Evolutionary conservation across 768 basidiomycete species (phyloP).

Genomic region (Nevesoporus exiguus): DNA sequence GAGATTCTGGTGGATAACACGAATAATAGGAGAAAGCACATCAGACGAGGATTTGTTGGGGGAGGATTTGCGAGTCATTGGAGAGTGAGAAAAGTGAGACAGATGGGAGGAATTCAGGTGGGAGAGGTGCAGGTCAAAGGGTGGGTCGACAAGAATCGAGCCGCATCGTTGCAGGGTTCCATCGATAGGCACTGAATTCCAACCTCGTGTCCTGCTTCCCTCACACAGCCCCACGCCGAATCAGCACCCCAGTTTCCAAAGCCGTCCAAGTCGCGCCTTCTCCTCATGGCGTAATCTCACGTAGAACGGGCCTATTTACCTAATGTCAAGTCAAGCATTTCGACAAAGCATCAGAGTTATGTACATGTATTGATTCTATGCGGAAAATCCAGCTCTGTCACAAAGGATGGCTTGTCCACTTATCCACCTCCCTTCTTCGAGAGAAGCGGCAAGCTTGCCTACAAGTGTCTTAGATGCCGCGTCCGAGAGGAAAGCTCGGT

Average conservation of each 20-base stretch:
- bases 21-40: conserved; percentile 14
- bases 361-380: not conserved
- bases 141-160: not conserved
- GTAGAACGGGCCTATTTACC: not conserved
- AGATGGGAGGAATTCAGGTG: not conserved
- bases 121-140: conserved; percentile 3
- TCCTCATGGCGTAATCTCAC: not conserved
- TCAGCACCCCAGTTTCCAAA: conserved; percentile 1
- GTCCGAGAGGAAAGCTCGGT: conserved; percentile 27
- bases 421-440: conserved; percentile 15
- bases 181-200: not conserved
- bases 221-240: not conserved
- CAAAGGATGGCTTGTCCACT: conserved; percentile 8
- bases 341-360: not conserved
- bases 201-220: not conserved
- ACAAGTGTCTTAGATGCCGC: conserved; percentile 21
- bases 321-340: no score
- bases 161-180: not conserved
- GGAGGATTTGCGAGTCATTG: conserved; percentile 1
- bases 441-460: conserved; percentile 20
- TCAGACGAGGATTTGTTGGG: not conserved
- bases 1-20: conserved; percentile 27
- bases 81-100: conserved; percentile 1
- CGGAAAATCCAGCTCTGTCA: not conserved
- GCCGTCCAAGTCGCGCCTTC: not conserved